Evolutionary conservation across 225 moss, liverwort and hornwort species (phyloP), one percentile per base, ranked within the genome.

Genomic region (Neckera pumila): DNA sequence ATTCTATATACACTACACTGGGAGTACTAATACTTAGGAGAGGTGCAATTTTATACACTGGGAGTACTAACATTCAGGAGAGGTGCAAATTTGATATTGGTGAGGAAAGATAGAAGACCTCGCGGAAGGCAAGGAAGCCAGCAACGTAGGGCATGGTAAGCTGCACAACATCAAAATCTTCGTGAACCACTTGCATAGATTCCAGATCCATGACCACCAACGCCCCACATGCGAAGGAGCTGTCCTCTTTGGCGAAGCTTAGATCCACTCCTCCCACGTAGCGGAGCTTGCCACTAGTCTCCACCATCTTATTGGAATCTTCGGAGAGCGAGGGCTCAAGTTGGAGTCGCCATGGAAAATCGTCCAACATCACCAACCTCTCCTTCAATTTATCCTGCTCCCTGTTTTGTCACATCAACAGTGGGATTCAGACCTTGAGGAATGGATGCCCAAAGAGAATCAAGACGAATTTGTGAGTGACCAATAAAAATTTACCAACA

Each of bases 71-170:
- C 10, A 33, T 33, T 61, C 22, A 81, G 45, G 61, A 62, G 61
- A 43, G 60, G 61, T 51, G 38, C 53, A 76, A 45, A 78, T 28
- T 78, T 65, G 65, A 86, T 53, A 54, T 54, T 33, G 53, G 72
- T 30, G 51, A 81, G 53, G 82, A 31, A 59, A 67, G 71, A 27
- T 51, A 76, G 65, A 80, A 64, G 75, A 99, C 99, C 99, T 97
- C 99, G 20, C 99, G 95, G 90, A 99, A 99, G 87, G 97, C 97
- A 74, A 99, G 96, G 90, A 99, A 99, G 49, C 97, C 99, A 81
- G 97, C 96, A 75, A 97, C 90, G 87, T 99, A 99, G 40, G 97
- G 97, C 96, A 96, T 94, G 63, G 93, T 94, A 80, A 99, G 95
- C 80, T 99, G 92, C 95, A 99, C 96, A 86, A 94, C 80, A 67